Conservation (phyloP, 768 basidiomycete species). For the Tubosaeta sp. region DNA sequence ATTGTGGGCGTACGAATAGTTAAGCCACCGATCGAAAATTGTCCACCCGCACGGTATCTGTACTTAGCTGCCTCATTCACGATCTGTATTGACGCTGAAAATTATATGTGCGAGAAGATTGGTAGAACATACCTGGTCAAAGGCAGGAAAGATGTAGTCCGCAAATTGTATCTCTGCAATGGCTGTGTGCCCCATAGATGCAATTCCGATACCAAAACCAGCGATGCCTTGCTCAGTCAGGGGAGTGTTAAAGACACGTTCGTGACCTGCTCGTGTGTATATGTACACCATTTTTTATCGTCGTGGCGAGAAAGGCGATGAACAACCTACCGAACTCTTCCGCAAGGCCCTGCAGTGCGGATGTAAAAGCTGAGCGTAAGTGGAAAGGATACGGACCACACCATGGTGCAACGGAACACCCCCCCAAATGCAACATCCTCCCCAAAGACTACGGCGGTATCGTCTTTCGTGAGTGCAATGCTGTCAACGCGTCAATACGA, state of each 20-base stretch:
- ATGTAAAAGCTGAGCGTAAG: background rate
- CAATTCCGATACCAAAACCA: conserved; percentile 89
- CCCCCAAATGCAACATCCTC: conserved; percentile 93
- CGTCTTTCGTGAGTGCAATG: conserved; percentile 80
- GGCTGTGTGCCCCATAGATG: conserved; percentile 90
- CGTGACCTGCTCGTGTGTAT: conserved; percentile 51
- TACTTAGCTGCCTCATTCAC: conserved; percentile 96
- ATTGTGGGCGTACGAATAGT: conserved; percentile 86
- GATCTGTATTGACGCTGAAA: conserved; percentile 43
- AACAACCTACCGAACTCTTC: conserved; percentile 78
- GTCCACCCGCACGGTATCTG: conserved; percentile 83
- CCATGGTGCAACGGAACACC: conserved; percentile 93
- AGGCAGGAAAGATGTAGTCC: conserved; percentile 91
- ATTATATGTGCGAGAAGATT: background rate
- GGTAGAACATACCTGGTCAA: conserved; percentile 69
- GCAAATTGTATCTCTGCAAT: conserved; percentile 93
- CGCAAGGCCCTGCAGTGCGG: conserved; percentile 62
- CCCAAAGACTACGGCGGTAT: conserved; percentile 85
- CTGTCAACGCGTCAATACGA: conserved; percentile 35
- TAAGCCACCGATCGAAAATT: conserved; percentile 75
- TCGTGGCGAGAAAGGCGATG: background rate
- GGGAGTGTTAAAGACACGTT: conserved; percentile 95
- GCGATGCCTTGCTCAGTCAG: conserved; percentile 92
- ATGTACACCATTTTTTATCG: background rate
- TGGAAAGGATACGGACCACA: conserved; percentile 31